Base-by-base conservation (phyloP, 768 basidiomycete genomes). In the Lactifluus hygrophoroides region DNA sequence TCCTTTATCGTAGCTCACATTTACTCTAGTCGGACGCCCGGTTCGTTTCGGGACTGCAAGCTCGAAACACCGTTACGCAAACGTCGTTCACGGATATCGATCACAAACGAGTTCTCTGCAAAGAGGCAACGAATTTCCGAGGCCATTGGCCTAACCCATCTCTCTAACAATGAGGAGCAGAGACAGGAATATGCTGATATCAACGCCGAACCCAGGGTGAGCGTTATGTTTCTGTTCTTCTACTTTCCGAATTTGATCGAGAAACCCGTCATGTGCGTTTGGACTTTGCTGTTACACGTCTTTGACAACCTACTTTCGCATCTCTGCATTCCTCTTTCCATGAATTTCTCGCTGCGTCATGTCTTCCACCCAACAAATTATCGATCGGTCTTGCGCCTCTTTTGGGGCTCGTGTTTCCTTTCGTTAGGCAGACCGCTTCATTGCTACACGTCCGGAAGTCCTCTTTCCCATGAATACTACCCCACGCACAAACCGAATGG, bases 401-500 rank as follows among this genome's bases (percentile, higher is more conserved):
- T 23, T 42, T 52, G 16, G 30, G 37, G 17, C 2, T n/a, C 34
- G 30, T 13, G n/a, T 17, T 45, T 16, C 28, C 43, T 43, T 50
- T 64, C 19, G 51, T 42, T 48, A 85, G 84, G 75, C 78, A 40
- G 84, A 86, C 63, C 76, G 85, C 45, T 86, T 86, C 66, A 76
- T 86, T 37, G 71, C 84, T 1, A 70, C 73, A 5, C 77, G 81
- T 16, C 79, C 80, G 6, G 77, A 79, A 44, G 69, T 69, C 7
- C 68, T 75, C 10, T 65, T 83, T 8, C 84, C 85, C 3, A 76
- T 86, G 46, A 77, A 81, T 54, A 76, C 73, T 35, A 86, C 84
- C 1, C 85, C 85, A 13, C 80, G 85, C 17, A 83, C 85, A n/a
- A 80, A 77, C 54, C 79, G 85, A 21, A 83, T 86, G 45, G 80